These are phyloP conservation scores for Aureobasidium sp. DNA, from an alignment of 2,329 filamentous ascomycete species.

Conservation along the genomic window DNA sequence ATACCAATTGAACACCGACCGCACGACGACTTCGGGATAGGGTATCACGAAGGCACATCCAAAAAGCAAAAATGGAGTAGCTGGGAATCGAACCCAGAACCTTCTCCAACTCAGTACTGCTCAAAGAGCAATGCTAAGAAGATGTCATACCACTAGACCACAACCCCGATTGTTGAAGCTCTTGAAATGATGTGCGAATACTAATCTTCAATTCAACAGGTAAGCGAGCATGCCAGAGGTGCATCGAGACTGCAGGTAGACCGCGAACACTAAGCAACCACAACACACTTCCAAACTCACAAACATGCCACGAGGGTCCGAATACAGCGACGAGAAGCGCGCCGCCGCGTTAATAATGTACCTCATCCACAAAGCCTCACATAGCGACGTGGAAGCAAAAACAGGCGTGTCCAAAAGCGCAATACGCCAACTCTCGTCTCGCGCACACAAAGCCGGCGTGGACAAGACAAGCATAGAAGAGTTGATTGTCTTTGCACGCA, in stretches of 20 bases:
- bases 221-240: no score
- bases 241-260: no score
- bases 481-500: background rate
- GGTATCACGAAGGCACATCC: no score
- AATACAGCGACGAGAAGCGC: conserved; percentile 3
- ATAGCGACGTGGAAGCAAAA: background rate
- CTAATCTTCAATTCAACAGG: background rate
- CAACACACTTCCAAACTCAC: background rate
- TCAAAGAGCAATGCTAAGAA: conserved; percentile 8
- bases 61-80: conserved; percentile 4
- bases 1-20: no score
- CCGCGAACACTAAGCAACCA: background rate
- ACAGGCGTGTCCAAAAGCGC: background rate
- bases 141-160: conserved; percentile 12
- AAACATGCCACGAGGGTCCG: background rate
- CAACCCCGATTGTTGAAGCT: conserved; percentile 3
- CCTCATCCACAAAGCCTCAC: background rate
- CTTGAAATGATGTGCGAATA: fast-evolving
- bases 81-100: conserved; percentile 11
- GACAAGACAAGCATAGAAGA: background rate
- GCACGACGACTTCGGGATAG: no score
- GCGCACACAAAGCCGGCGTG: background rate
- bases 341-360: background rate
- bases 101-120: conserved; percentile 11
- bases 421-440: background rate